Evolutionary conservation across 306 rosid species (phyloP), one percentile per base, ranked within the genome.

Genomic region (Rosa persica): DNA sequence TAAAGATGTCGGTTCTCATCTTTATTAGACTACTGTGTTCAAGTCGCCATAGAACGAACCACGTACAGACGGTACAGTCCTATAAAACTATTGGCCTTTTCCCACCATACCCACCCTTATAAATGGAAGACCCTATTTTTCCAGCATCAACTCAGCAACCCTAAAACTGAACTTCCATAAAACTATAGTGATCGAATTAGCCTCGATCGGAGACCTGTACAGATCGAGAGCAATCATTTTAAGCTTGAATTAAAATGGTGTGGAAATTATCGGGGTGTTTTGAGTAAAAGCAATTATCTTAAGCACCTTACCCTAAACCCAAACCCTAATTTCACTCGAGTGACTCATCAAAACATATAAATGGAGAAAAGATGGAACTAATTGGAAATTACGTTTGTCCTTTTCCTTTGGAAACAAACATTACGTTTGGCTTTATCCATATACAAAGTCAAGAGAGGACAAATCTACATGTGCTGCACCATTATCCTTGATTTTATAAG

Each of bases 401-500:
- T 55, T 30, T 64, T 34, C 69, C 5, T 34, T 34, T 2, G 43
- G 10, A 17, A 57, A 34, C 69, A 64, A 1, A 34, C 69, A 34
- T 34, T 64, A 38, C 43, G 69, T 64, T 64, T 64, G 69, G 69
- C 69, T 64, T 77, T 52, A 83, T 47, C 46, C 54, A 51, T 19
- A 75, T 60, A 79, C 49, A 25, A 51, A 48, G 48, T 12, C 44
- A 65, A 73, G 49, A 54, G 39, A 51, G 30, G 82, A 67, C 58
- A 38, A 68, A 68, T 61, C 34, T 46, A 16, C 23, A 66, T 66
- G 48, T 66, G 71, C 25, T 66, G 69, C 43, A 66, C 20, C 72
- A 74, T 60, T 76, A 81, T 68, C 30, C 54, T 70, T 77, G 81
- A 79, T 76, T 74, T 80, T 83, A 72, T 78, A 74, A 80, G 55